Conservation (phyloP, 2,329 filamentous ascomycete genomes). For the Neofusicoccum sp. region DNA sequence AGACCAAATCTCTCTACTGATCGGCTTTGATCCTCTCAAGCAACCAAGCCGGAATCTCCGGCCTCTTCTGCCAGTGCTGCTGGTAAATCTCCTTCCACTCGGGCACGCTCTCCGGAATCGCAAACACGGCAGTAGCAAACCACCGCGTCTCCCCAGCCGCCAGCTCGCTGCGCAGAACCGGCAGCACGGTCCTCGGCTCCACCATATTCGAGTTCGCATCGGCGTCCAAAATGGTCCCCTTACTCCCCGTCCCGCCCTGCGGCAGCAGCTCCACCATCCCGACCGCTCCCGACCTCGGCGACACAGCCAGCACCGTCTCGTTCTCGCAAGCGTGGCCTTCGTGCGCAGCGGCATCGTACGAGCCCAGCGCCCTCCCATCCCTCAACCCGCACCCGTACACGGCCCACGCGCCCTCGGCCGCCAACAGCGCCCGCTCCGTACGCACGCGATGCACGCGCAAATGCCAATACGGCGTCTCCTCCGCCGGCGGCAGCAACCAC, state of each 20-base stretch:
- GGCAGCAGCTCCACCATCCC: conserved; percentile 48
- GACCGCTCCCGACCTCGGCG: conserved; percentile 51
- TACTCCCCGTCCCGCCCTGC: conserved; percentile 54
- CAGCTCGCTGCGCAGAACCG: conserved; percentile 64
- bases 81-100: conserved; percentile 16
- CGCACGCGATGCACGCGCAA: conserved; percentile 62
- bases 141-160: conserved; percentile 58
- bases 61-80: conserved; percentile 35
- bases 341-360: conserved; percentile 35
- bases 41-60: conserved; percentile 28
- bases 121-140: conserved; percentile 72
- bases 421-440: conserved; percentile 62
- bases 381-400: conserved; percentile 61
- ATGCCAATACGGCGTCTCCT: conserved; percentile 67
- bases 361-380: conserved; percentile 56
- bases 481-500: conserved; percentile 61
- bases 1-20: not conserved
- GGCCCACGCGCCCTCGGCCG: conserved; percentile 73
- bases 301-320: conserved; percentile 37
- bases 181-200: conserved; percentile 69
- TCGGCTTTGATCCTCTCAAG: conserved; percentile 19
- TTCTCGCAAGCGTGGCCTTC: conserved; percentile 38
- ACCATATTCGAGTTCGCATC: conserved; percentile 78
- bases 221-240: conserved; percentile 59
- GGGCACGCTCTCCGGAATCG: conserved; percentile 50